Base-by-base conservation (phyloP, 768 basidiomycete genomes). In the Auriscalpium orientale region DNA sequence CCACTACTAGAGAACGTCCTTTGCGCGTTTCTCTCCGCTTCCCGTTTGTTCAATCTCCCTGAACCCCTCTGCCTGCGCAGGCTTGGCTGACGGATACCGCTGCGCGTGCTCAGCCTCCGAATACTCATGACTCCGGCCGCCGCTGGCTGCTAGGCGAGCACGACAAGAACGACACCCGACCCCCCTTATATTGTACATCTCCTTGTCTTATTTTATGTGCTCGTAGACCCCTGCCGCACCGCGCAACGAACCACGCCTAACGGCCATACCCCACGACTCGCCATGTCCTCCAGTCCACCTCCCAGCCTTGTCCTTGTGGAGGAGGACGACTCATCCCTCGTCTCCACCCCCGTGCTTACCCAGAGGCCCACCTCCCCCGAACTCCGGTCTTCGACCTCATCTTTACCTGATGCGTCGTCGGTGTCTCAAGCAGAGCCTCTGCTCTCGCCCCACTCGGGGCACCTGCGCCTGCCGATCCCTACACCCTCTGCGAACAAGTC, bases 381-480 rank as follows among this genome's bases (percentile, higher is more conserved):
- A 18, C 20, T 5, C 40, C 58, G 12, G n/a, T 58, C 22, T 51
- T 38, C 45, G 36, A 28, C 28, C 4, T 28, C 28, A 28, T 28
- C 21, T 20, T 5, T 51, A 9, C 48, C 55, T 5, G 61, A 45
- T 7, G 49, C 13, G 28, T 36, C 51, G 21, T 18, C 51, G 7
- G 34, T 59, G 2, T 37, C 34, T 20, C 13, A 8, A 35, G 46
- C 28, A 1, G 11, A 55, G 16, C 34, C 51, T 1, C 22, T 49
- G 1, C 51, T 53, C 34, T 53, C 60, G 4, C 34, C 36, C 28
- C 47, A 20, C 20, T 46, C 53, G 15, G 21, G 51, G 48, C 58
- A 58, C 36, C 60, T 61, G 44, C 62, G 60, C 36, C 54, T 64
- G 37, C 63, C 63, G 10, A 56, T 64, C 33, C 63, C 63, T 43